A percentile compares a stretch with the other conserved stretches of the same genome.
Conservation (phyloP, 2,329 filamentous ascomycete species). For the Aureobasidium uvarum region DNA sequence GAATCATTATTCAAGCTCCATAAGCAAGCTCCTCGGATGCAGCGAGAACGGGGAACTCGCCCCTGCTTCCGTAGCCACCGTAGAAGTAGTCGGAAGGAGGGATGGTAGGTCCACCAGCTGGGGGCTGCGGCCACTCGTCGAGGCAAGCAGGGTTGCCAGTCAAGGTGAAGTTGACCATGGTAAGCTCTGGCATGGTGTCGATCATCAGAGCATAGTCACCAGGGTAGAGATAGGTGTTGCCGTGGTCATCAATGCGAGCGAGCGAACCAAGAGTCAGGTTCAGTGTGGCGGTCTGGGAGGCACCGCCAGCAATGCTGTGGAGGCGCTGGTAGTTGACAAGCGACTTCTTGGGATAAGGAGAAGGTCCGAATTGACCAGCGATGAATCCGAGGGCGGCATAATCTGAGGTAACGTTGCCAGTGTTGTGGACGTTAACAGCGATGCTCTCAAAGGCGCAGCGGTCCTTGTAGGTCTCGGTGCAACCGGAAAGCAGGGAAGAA, state of each 20-base stretch:
- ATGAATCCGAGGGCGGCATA: slow-evolving; percentile 56
- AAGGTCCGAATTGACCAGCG: slow-evolving; percentile 49
- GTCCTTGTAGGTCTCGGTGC: slow-evolving; percentile 43
- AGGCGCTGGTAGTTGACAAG: slow-evolving; percentile 54
- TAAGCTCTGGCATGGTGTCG: slow-evolving; percentile 45
- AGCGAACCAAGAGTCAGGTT: slow-evolving; percentile 51
- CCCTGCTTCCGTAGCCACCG: slow-evolving; percentile 33
- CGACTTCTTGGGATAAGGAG: slow-evolving; percentile 54
- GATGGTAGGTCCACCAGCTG: slow-evolving; percentile 25
- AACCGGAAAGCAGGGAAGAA: slow-evolving; percentile 40
- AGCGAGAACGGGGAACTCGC: slow-evolving; percentile 13
- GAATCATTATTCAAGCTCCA: not conserved
- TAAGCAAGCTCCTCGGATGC: not conserved
- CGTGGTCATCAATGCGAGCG: slow-evolving; percentile 51
- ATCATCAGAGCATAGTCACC: slow-evolving; percentile 52
- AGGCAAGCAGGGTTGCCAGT: slow-evolving; percentile 47
- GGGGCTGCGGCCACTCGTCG: slow-evolving; percentile 42
- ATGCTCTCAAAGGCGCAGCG: slow-evolving; percentile 47
- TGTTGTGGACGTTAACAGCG: slow-evolving; percentile 50
- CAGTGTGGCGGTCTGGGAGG: slow-evolving; percentile 38
- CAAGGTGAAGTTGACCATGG: slow-evolving; percentile 48
- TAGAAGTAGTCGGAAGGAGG: slow-evolving; percentile 36
- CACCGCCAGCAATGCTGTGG: slow-evolving; percentile 34
- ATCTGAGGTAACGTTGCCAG: slow-evolving; percentile 49
- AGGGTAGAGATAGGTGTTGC: slow-evolving; percentile 55